Percentiles rank a stretch among this genome's conserved stretches.
Conservation (phyloP, 1,139 yeast species). For the Lodderomyces parapsilosis region DNA sequence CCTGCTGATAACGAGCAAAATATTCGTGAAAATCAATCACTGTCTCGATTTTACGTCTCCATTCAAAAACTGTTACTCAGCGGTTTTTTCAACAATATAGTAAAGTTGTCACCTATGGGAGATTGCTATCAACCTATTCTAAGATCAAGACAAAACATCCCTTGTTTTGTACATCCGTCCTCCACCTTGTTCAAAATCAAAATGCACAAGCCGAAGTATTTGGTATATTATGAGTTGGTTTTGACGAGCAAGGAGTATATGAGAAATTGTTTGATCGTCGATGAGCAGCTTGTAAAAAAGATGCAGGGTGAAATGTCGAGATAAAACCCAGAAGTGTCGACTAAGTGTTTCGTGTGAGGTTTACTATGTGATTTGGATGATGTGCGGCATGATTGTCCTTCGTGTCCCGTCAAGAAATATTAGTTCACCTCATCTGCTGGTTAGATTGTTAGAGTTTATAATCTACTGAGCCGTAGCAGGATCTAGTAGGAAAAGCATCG, state of each 20-base stretch:
- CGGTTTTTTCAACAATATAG: conserved; percentile 84
- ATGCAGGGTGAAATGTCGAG: not conserved
- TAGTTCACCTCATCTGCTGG: too few relatives aligned
- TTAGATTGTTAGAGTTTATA: too few relatives aligned
- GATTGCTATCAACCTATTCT: conserved; percentile 66
- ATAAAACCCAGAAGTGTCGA: too few relatives aligned
- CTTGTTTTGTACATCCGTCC: conserved; percentile 82
- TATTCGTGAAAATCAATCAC: too few relatives aligned
- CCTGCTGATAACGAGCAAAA: too few relatives aligned
- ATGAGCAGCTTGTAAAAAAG: conserved; percentile 27
- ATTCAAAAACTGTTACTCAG: conserved; percentile 71
- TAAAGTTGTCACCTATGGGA: conserved; percentile 68
- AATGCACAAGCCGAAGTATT: conserved; percentile 61
- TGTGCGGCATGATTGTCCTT: too few relatives aligned
- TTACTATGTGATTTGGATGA: too few relatives aligned
- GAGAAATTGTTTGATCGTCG: conserved; percentile 78
- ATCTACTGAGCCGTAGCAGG: too few relatives aligned
- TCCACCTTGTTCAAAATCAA: conserved; percentile 55
- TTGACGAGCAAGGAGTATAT: conserved; percentile 86
- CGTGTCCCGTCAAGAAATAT: too few relatives aligned
- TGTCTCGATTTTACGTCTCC: conserved; percentile 17
- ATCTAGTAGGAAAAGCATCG: too few relatives aligned
- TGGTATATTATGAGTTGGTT: conserved; percentile 83
- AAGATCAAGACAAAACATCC: conserved; percentile 14
- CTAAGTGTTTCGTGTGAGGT: too few relatives aligned